Percentiles rank a stretch among this genome's conserved stretches.
These are phyloP conservation scores for Suaeda aralocaspica DNA, from an alignment of 148 eudicot genomes.

Conservation along the genomic window DNA sequence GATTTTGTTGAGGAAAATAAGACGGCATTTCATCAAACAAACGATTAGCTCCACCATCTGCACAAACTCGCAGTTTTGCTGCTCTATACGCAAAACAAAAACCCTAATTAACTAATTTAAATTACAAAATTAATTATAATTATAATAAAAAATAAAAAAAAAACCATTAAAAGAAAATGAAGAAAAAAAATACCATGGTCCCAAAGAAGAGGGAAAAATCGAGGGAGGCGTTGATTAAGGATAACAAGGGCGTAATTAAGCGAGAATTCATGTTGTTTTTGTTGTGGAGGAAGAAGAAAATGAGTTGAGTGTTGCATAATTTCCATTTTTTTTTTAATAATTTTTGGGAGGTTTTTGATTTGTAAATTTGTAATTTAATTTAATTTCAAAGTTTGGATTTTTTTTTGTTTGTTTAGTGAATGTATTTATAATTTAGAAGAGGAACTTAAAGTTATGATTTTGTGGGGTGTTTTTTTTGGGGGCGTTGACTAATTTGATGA, in stretches of 20 bases:
- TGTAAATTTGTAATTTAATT: no score
- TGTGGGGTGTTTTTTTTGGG: no score
- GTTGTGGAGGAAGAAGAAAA: neutral
- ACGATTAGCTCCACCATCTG: slow-evolving; percentile 94
- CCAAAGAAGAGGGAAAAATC: slow-evolving; percentile 80
- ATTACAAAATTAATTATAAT: neutral
- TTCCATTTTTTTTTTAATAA: no score
- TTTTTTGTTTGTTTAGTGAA: no score
- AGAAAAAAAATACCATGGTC: slow-evolving; percentile 44
- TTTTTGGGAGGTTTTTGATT: no score
- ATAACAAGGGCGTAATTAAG: slow-evolving; percentile 60
- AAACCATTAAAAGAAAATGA: neutral
- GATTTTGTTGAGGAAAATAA: slow-evolving; percentile 48
- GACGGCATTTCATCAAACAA: slow-evolving; percentile 65
- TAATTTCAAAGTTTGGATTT: no score
- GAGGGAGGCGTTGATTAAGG: slow-evolving; percentile 85
- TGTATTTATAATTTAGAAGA: no score
- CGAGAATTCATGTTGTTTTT: neutral
- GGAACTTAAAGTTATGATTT: no score
- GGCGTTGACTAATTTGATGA: no score
- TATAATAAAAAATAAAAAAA: neutral
- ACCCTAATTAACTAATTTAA: neutral
- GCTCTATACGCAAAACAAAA: slow-evolving; percentile 37
- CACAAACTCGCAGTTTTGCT: slow-evolving; percentile 73
- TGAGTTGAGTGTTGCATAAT: no score